Percentiles rank a stretch among this genome's conserved stretches.
phyloP scores from a whole-genome alignment of 805 yeast species.

The Candida insectorum region DNA sequence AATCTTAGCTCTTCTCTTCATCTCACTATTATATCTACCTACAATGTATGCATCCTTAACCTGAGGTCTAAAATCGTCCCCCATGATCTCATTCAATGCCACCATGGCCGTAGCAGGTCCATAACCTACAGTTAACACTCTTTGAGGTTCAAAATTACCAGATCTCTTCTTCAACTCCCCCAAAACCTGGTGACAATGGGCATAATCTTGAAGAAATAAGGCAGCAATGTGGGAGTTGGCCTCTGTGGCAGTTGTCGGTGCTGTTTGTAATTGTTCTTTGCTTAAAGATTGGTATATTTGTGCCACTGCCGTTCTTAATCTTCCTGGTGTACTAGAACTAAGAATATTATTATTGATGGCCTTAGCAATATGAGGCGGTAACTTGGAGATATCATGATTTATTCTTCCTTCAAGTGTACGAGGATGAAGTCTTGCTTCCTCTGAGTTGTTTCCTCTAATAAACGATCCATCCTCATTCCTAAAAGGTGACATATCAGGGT shows the following conservation, averaged over 20 bases:
- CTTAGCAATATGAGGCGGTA: conserved; percentile 57
- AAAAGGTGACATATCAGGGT: conserved; percentile 24
- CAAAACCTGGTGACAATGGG: conserved; percentile 62
- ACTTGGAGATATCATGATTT: conserved; percentile 45
- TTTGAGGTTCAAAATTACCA: conserved; percentile 59
- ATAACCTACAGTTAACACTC: conserved; percentile 74
- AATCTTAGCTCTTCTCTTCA: conserved; percentile 79
- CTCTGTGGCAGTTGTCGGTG: conserved; percentile 42
- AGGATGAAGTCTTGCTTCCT: conserved; percentile 56
- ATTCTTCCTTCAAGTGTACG: conserved; percentile 56
- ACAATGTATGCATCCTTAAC: conserved; percentile 69
- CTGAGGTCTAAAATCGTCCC: conserved; percentile 55
- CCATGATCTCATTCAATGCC: conserved; percentile 82
- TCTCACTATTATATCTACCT: conserved; percentile 54
- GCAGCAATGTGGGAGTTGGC: conserved; percentile 82
- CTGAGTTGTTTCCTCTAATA: conserved; percentile 41
- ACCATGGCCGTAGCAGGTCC: conserved; percentile 94
- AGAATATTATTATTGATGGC: conserved; percentile 64
- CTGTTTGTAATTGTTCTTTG: conserved; percentile 52
- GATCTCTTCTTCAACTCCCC: conserved; percentile 58
- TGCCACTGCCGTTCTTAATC: conserved; percentile 61
- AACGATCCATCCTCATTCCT: conserved; percentile 39
- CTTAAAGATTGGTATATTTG: conserved; percentile 48
- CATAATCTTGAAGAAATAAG: conserved; percentile 77
- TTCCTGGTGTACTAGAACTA: conserved; percentile 57